Percentiles rank a stretch among this genome's conserved stretches.
phyloP scores from a whole-genome alignment of 345 rosid genomes.

The Citrus hindsii region DNA sequence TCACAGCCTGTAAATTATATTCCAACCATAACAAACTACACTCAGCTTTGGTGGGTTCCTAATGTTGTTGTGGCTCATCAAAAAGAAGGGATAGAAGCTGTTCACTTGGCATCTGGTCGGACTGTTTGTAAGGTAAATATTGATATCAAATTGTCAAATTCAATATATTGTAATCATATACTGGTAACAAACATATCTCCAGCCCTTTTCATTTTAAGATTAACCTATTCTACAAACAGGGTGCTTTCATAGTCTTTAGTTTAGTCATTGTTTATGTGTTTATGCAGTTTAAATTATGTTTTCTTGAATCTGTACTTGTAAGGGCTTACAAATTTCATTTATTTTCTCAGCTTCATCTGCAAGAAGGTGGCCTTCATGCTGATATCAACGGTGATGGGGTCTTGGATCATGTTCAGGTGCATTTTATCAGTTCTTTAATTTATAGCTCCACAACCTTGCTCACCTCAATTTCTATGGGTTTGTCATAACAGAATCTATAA shows the following conservation, averaged over 20 bases:
- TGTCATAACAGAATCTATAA: background rate
- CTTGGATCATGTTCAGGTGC: constrained; percentile 98
- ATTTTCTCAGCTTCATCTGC: constrained; percentile 79
- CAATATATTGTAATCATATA: background rate
- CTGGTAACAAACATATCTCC: background rate
- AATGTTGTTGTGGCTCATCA: constrained; percentile 96
- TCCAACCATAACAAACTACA: constrained; percentile 92
- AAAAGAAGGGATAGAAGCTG: constrained; percentile 95
- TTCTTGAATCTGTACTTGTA: background rate
- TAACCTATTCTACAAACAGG: background rate
- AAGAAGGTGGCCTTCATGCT: constrained; percentile 99
- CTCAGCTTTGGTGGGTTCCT: constrained; percentile 98
- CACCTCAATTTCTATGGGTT: background rate
- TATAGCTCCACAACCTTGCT: background rate
- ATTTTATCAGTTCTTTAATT: background rate
- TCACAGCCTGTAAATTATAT: constrained; percentile 65
- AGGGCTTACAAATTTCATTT: constrained; percentile 14
- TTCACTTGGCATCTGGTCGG: constrained; percentile 94
- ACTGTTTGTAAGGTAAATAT: constrained; percentile 82
- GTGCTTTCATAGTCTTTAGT: background rate
- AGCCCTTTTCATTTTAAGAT: background rate
- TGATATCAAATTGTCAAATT: constrained; percentile 1
- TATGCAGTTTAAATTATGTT: background rate
- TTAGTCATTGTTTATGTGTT: background rate
- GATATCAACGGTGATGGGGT: constrained; percentile 99